Base-by-base conservation (phyloP, 2,329 filamentous ascomycete species). In the Pseudocercospora eumusae region DNA sequence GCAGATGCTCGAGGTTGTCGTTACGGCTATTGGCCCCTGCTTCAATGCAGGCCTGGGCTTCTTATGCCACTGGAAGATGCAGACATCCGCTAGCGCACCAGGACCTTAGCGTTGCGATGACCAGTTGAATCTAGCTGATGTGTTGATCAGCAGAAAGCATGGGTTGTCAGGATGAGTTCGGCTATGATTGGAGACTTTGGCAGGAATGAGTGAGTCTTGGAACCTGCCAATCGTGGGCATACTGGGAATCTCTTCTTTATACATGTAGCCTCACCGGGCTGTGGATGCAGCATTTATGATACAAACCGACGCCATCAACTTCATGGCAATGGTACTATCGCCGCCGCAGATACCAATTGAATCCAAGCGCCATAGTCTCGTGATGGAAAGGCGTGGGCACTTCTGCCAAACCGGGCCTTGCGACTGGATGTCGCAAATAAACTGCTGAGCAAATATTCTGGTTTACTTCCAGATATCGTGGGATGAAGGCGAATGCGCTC, bases 381-480 rank as follows among this genome's bases (percentile, higher is more conserved):
- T 84, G 80, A 56, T 81, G 78, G 77, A 92, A 97, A 18, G 93
- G 93, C 23, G 91, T 92, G 1, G 93, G 93, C 64, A 83, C 80
- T 72, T 83, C 95, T 3, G 90, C 88, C 67, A 86, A 72, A 10
- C 93, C 92, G 2, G 88, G 88, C 64, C 93, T 84, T 25, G 92
- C 95, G 47, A 98, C 93, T 0, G 95, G 95, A 80, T 99, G 93
- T 61, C 95, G 85, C 65, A 99, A 80, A 76, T 99, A 99, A 44
- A 99, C 92, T 10, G 95, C 95, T 0, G 93, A 89, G 78, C 95
- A 99, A 71, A 98, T 90, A 73, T 93, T 96, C 77, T 96, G 95
- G 82, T 98, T 97, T 70, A 99, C 95, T 80, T 99, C 96, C 64
- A 99, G 85, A 77, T 98, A 99, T 58, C 90, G 83, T 10, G 95